Percentiles rank a stretch among this genome's conserved stretches.
phyloP scores from a whole-genome alignment of 805 yeast genomes.

The Metschnikowia orientalis region DNA sequence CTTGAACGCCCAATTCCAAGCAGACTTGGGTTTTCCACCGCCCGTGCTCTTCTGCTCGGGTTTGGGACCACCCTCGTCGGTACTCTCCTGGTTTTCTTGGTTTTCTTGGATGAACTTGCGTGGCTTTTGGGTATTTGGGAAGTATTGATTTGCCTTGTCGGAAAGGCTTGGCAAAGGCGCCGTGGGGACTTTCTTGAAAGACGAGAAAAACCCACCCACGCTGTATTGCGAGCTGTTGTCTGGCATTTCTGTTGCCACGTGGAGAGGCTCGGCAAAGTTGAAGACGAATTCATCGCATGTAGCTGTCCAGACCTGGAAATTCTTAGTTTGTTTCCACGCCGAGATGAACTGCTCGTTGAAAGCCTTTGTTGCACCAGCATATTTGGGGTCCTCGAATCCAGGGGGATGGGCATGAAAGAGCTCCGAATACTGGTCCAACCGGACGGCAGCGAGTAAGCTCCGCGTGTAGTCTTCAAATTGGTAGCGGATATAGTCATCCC shows the following conservation, averaged over 20 bases:
- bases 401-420: constrained; percentile 38
- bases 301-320: constrained; percentile 37
- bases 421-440: constrained; percentile 58
- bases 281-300: constrained; percentile 43
- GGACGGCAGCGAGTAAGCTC: constrained; percentile 67
- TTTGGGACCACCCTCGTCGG: neutral
- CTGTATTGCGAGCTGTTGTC: constrained; percentile 12
- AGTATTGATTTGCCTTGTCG: constrained; percentile 13
- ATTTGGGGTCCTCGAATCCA: constrained; percentile 27
- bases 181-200: constrained; percentile 15
- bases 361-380: constrained; percentile 26
- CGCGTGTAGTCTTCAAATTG: constrained; percentile 88
- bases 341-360: constrained; percentile 32
- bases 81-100: neutral
- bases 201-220: constrained; percentile 12
- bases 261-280: constrained; percentile 40
- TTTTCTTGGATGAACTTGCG: constrained; percentile 14
- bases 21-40: constrained; percentile 7
- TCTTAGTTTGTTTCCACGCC: constrained; percentile 32
- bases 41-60: constrained; percentile 1
- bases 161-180: constrained; percentile 4
- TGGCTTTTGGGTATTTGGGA: constrained; percentile 16
- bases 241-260: constrained; percentile 25
- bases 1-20: constrained; percentile 18
- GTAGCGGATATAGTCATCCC: constrained; percentile 80